Base-by-base conservation (phyloP, 345 rosid genomes). In the Sisymbrium altissimum region DNA sequence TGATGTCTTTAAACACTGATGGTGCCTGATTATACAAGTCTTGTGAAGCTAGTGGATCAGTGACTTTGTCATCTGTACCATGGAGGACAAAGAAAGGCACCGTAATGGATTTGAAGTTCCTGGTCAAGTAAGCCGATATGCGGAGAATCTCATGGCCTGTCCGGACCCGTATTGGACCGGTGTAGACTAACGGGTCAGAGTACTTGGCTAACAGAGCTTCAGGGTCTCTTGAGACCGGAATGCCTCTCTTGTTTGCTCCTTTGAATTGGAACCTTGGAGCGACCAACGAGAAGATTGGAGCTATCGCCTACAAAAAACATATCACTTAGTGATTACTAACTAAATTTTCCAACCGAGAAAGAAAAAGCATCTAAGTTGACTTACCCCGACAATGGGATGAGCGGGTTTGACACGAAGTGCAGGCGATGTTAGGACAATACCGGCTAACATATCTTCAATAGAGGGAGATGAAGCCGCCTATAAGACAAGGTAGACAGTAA, bases 211-310 rank as follows among this genome's bases (percentile, higher is more conserved):
- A 44, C 41, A 89, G 80, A n/a, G 97, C 99, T 21, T 79, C 96
- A 39, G 99, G 98, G 77, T 95, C 98, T 80, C 98, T 85, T 5
- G 98, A 79, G 45, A 95, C 99, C 15, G 99, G 99, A 74, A 95
- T 86, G 29, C 99, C 99, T 78, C 92, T 84, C 81, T 87, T 95
- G 92, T 95, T 95, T 36, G 98, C 99, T 76, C 99, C 99, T 81
- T 92, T 95, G 72, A 95, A 90, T 81, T 90, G 99, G 76, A 84
- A 81, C 85, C 82, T 86, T 11, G 99, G 99, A 2, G 73, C 92
- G 2, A 95, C 72, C 78, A 92, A 77, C 53, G 99, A 92, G 80
- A 95, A 83, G 59, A 95, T 53, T 30, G 99, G 99, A 70, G 98
- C 99, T 63, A 95, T 81, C 6, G 96, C 99, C 98, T 95, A 84